Conservation (phyloP, 345 rosid genomes). For the Eucalyptus shirleyi region DNA sequence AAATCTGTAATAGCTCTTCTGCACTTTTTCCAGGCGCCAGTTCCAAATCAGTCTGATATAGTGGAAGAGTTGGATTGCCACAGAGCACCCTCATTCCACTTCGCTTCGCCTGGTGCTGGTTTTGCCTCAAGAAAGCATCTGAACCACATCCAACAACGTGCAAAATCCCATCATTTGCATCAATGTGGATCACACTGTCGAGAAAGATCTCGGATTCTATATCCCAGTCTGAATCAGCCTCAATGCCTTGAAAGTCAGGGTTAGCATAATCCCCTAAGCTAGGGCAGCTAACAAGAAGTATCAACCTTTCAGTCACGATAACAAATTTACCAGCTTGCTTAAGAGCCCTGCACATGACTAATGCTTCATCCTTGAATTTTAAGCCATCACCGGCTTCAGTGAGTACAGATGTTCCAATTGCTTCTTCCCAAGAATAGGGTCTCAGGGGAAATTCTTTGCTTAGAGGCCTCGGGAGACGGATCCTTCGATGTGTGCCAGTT, state of each 20-base stretch:
- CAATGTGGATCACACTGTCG: constrained; percentile 67
- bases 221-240: constrained; percentile 55
- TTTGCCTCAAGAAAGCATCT: constrained; percentile 45
- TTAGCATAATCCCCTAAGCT: constrained; percentile 49
- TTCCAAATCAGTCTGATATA: constrained; percentile 59
- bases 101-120: constrained; percentile 34
- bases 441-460: constrained; percentile 70
- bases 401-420: constrained; percentile 68
- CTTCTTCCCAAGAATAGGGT: constrained; percentile 94
- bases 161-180: constrained; percentile 30
- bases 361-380: constrained; percentile 50
- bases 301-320: constrained; percentile 47
- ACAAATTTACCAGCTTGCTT: constrained; percentile 56
- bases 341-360: constrained; percentile 66
- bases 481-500: constrained; percentile 42
- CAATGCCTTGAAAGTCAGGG: constrained; percentile 62
- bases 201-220: constrained; percentile 61
- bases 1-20: constrained; percentile 23
- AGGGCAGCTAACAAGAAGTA: constrained; percentile 51
- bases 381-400: constrained; percentile 42
- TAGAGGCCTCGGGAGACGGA: constrained; percentile 71
- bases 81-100: constrained; percentile 23
- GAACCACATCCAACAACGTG: constrained; percentile 77
- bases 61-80: constrained; percentile 66
- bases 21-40: constrained; percentile 45